phyloP scores from a whole-genome alignment of 768 basidiomycete genomes.

The Pisolithus albus region DNA sequence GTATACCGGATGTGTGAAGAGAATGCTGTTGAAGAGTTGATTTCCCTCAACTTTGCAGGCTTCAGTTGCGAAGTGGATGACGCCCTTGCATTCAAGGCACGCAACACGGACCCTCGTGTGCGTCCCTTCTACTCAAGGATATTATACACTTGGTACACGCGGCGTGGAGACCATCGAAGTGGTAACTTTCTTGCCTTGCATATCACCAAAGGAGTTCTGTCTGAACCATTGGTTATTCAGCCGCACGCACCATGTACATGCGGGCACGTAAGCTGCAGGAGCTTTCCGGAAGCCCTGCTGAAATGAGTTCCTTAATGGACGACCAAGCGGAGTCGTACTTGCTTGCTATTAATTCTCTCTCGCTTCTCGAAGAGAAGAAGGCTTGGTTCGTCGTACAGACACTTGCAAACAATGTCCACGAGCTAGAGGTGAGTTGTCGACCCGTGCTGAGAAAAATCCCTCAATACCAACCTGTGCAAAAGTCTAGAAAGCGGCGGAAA shows the following conservation, averaged over 20 bases:
- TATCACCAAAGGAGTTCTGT: slow-evolving; percentile 6
- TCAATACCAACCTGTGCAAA: slow-evolving; percentile 14
- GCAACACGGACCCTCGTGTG: slow-evolving; percentile 84
- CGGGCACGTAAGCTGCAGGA: slow-evolving; percentile 72
- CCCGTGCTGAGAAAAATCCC: slow-evolving; percentile 8
- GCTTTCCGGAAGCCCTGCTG: slow-evolving; percentile 27
- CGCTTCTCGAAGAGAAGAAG: slow-evolving; percentile 70
- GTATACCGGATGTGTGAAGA: slow-evolving; percentile 92
- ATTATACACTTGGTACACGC: slow-evolving; percentile 89
- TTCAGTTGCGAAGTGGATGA: slow-evolving; percentile 83
- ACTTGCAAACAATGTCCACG: slow-evolving; percentile 38
- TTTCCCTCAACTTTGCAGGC: slow-evolving; percentile 79
- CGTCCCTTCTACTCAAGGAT: slow-evolving; percentile 85
- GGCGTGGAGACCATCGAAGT: slow-evolving; percentile 82
- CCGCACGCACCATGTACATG: slow-evolving; percentile 89
- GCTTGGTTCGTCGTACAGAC: slow-evolving; percentile 77
- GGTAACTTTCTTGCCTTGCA: slow-evolving; percentile 46
- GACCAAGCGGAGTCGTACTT: slow-evolving; percentile 76
- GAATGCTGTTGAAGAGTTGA: slow-evolving; percentile 68
- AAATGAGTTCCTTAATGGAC: slow-evolving; percentile 44
- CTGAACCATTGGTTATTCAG: slow-evolving; percentile 39
- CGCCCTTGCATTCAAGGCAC: slow-evolving; percentile 84
- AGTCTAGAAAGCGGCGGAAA: slow-evolving; percentile 68
- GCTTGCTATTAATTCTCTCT: slow-evolving; percentile 83
- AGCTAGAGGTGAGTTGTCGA: slow-evolving; percentile 36